Percentiles rank a stretch among this genome's conserved stretches.
phyloP scores from a whole-genome alignment of 83 land plant species.

The Picea mariana region DNA sequence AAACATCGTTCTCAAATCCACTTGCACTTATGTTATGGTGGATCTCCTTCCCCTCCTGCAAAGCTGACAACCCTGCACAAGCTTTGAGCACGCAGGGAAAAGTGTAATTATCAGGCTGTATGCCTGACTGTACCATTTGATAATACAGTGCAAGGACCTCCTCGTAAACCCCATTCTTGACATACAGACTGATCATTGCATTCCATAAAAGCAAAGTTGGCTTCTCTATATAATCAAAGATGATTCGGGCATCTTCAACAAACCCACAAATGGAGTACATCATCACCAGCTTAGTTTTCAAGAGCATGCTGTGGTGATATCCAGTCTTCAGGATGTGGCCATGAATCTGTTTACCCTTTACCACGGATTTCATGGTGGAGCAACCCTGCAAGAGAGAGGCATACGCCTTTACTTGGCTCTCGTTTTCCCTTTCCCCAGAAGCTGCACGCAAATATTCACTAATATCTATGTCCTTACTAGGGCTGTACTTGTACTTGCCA shows the following conservation, averaged over 20 bases:
- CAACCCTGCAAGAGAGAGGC: slow-evolving; percentile 5
- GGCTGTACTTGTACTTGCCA: no score
- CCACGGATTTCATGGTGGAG: neutral
- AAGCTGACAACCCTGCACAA: slow-evolving; percentile 19
- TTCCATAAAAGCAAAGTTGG: slow-evolving; percentile 22
- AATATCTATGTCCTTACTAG: no score
- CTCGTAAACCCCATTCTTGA: slow-evolving; percentile 9
- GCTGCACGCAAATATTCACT: no score
- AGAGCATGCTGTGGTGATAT: neutral
- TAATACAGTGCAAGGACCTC: slow-evolving; percentile 24
- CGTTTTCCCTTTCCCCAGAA: no score
- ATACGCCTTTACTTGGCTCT: neutral
- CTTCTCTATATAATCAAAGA: slow-evolving; percentile 1
- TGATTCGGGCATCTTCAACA: neutral
- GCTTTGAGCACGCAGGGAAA: slow-evolving; percentile 27
- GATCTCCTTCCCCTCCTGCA: slow-evolving; percentile 16
- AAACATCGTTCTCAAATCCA: slow-evolving; percentile 25
- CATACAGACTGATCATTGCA: slow-evolving; percentile 30
- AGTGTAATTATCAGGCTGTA: slow-evolving; percentile 25
- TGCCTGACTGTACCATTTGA: slow-evolving; percentile 8
- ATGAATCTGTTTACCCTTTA: slow-evolving; percentile 7
- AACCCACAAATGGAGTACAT: slow-evolving; percentile 13
- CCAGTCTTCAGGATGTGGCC: slow-evolving; percentile 17
- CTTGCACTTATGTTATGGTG: neutral
- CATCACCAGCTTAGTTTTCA: slow-evolving; percentile 18